Evolutionary conservation across 129 eudicot species (phyloP), one percentile per base, ranked within the genome.

Genomic region (Pittosporum tobira): DNA sequence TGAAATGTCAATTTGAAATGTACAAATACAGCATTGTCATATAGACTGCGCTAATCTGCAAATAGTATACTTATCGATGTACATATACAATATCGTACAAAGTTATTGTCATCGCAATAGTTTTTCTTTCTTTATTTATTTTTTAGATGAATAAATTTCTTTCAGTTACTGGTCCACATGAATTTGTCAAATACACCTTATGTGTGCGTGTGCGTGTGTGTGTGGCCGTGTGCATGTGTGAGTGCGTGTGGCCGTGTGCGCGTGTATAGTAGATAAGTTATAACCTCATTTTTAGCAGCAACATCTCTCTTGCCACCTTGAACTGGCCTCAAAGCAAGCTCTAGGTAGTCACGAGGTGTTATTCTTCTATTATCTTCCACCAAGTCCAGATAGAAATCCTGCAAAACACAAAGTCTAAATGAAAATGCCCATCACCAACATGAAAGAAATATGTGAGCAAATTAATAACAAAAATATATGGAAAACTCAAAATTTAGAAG

Each of bases 341-440:
- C 99, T 31, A 93, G 73, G 64, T 93, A 93, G 68, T 93, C 99
- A 69, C 99, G 99, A 28, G 96, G 99, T 25, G 99, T 87, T 63
- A 93, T 93, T 73, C 67, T 84, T 75, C 84, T 73, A 60, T 93
- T 81, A 31, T 87, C 99, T 74, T 93, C 99, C 40, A 70, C 80
- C 72, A 93, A 81, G 53, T 84, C 93, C 71, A 93, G 69, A 75
- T 87, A 93, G 29, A 93, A 93, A 74, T 93, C 99, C 99, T 93
- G 79, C 73, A 68, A 49, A n/a, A 26, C 20, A 66, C 61, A 47
- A 59, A 57, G 13, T 23, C 26, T 28, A 29, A 54, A 56, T 26
- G 1, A 9, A 5, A 36, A 38, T n/a, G 7, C n/a, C 27, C 26
- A 1, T 31, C 61, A 55, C n/a, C n/a, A n/a, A n/a, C n/a, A n/a